Evolutionary conservation across 805 yeast genomes (phyloP), one percentile per base, ranked within the genome.

Genomic region (Wickerhamiella cacticola): DNA sequence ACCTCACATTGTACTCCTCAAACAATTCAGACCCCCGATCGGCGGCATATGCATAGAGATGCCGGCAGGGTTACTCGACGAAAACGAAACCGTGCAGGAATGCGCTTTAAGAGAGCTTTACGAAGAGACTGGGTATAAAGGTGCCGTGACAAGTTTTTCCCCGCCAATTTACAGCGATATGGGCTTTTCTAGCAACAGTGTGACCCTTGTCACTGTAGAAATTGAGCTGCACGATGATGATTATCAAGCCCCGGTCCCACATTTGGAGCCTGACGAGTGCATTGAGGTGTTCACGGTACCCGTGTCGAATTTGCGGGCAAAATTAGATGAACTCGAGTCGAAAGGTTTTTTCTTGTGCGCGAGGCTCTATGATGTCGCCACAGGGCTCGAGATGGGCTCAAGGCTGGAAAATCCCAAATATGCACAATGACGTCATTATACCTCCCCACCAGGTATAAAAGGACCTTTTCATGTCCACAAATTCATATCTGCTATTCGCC

Each of bases 51-150:
- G 94, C 58, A 78, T 89, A 52, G 98, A 89, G 64, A 73, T 88
- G 61, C 98, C 98, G 0, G 98, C 98, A 0, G 98, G 98, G 0
- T 69, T 89, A 52, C 74, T 92, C 38, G 98, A 92, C 62, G 83
- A 87, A 1, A 72, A 75, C 44, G 97, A 92, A 62, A 62, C 80
- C 1, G 63, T 84, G 21, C 86, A 78, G 53, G 65, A 74, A 4
- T 85, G 96, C 34, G 97, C 98, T 0, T 68, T 78, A 43, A 73
- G 98, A 52, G 98, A 89, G 62, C 66, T 89, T 53, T 72, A 73
- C 42, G 98, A 89, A 62, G 98, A 89, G 61, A 88, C 97, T 0
- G 98, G 98, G 0, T 88, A 82, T 60, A 68, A 78, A 39, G 96
- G 96, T 3, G 73, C 65, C 34, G 79, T 68, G n/a, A 55, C 65